Evolutionary conservation across 495 filamentous ascomycete species (phyloP), one percentile per base, ranked within the genome.

Genomic region (Chaetomidium leptoderma): DNA sequence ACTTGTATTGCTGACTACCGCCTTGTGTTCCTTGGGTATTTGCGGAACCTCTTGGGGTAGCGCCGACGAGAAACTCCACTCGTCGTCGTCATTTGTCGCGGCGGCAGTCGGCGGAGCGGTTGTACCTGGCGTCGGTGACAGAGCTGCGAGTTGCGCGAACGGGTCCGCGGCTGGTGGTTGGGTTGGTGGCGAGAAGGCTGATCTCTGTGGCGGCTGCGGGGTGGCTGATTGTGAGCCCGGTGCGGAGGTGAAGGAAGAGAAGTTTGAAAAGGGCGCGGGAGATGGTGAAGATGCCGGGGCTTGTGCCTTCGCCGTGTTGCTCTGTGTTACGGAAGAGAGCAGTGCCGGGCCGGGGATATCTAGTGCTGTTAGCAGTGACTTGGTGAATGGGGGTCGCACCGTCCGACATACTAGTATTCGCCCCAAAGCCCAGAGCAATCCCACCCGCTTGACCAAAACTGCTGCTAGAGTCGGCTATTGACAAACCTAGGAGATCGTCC

Each of bases 61-160:
- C 0, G 93, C 88, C 5, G 93, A 97, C 8, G 89, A 80, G 66
- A 97, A 98, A 35, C 85, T 84, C 93, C 93, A 98, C 63, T 98
- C 93, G 60, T 98, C 93, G 21, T 90, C 87, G 29, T 85, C 82
- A 51, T 85, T 62, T 66, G 74, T 61, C 67, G 74, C 27, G 27
- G 67, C 58, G 26, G 74, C 64, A 48, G 72, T 63, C 51, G 70
- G 66, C 27, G 59, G 64, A 53, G 66, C 55, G 54, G 78, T 68
- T 10, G 69, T 69, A 58, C 77, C 36, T 54, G 68, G 67, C 62
- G 65, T 70, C 44, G 48, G 48, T 45, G 77, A 75, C 45, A 81
- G 78, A 26, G 82, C 78, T 17, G 82, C 73, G 27, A 91, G 74
- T n/a, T 83, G 78, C n/a, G 86, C 85, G 66, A 91, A 91, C 43